phyloP scores from a whole-genome alignment of 2,329 filamentous ascomycete species.

The Emergomyces orientalis region DNA sequence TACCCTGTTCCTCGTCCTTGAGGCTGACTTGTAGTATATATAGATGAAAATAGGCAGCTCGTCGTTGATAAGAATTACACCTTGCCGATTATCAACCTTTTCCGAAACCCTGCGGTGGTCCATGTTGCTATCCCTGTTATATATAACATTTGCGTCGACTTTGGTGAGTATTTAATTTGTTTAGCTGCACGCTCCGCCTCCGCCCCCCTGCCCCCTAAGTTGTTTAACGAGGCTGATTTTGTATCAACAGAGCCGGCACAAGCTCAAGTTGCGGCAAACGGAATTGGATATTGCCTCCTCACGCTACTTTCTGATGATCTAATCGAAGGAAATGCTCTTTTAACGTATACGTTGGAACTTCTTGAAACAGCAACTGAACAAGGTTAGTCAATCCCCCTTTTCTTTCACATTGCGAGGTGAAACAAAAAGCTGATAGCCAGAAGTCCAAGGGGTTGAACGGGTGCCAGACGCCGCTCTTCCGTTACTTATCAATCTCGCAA shows the following conservation, averaged over 20 bases:
- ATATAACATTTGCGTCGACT: constrained; percentile 40
- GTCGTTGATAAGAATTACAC: constrained; percentile 34
- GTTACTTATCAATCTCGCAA: constrained; percentile 27
- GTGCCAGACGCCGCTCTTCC: constrained; percentile 30
- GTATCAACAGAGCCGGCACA: constrained; percentile 30
- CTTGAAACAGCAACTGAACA: constrained; percentile 33
- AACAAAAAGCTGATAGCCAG: neutral
- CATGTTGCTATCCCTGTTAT: constrained; percentile 37
- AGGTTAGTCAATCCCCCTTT: constrained; percentile 21
- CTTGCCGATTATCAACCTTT: constrained; percentile 28
- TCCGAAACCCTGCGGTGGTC: constrained; percentile 28
- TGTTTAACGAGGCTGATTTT: neutral
- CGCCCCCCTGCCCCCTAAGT: neutral
- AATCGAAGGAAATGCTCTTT: constrained; percentile 26
- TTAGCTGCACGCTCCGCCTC: neutral
- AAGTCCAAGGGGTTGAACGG: constrained; percentile 30
- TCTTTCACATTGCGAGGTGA: neutral
- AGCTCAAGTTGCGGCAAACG: constrained; percentile 29
- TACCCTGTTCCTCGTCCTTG: neutral
- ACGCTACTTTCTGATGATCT: constrained; percentile 27
- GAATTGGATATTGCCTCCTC: constrained; percentile 30
- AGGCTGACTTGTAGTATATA: constrained; percentile 13
- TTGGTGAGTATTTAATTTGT: constrained; percentile 24
- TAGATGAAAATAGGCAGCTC: constrained; percentile 35
- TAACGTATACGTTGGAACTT: constrained; percentile 33